These are phyloP conservation scores for Spergularia azorica DNA, from an alignment of 179 eudicot species.

Conservation along the genomic window DNA sequence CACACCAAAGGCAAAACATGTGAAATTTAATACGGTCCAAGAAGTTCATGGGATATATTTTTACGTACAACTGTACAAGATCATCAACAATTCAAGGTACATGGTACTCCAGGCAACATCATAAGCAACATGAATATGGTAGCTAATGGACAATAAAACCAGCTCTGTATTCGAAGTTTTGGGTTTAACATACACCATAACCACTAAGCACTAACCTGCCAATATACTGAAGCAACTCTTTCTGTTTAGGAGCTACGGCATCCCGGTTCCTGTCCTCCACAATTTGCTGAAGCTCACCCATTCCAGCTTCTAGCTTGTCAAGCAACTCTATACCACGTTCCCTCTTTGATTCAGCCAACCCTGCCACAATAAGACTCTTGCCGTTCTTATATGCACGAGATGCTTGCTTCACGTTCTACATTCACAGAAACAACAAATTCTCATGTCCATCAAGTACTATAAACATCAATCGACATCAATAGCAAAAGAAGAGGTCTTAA, in stretches of 20 bases:
- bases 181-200: not conserved
- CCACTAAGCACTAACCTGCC: conserved; percentile 61
- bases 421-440: conserved; percentile 15
- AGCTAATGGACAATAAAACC: not conserved
- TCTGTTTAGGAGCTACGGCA: conserved; percentile 82
- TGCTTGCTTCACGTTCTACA: conserved; percentile 86
- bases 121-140: not conserved
- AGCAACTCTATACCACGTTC: conserved; percentile 83
- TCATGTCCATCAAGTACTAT: conserved; percentile 22
- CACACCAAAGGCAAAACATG: not conserved
- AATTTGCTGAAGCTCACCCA: conserved; percentile 79
- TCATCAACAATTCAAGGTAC: not conserved
- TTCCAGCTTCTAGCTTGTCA: conserved; percentile 73
- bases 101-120: not conserved
- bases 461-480: not conserved
- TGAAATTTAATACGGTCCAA: not conserved
- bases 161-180: not conserved
- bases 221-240: conserved; percentile 82
- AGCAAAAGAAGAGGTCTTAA: not conserved
- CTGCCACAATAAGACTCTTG: conserved; percentile 64
- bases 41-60: not conserved
- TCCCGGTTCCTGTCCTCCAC: conserved; percentile 83
- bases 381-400: conserved; percentile 84
- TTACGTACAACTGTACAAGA: not conserved
- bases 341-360: conserved; percentile 90